Base-by-base conservation (phyloP, 2,329 filamentous ascomycete species). In the Alternaria hordeiaustralica region DNA sequence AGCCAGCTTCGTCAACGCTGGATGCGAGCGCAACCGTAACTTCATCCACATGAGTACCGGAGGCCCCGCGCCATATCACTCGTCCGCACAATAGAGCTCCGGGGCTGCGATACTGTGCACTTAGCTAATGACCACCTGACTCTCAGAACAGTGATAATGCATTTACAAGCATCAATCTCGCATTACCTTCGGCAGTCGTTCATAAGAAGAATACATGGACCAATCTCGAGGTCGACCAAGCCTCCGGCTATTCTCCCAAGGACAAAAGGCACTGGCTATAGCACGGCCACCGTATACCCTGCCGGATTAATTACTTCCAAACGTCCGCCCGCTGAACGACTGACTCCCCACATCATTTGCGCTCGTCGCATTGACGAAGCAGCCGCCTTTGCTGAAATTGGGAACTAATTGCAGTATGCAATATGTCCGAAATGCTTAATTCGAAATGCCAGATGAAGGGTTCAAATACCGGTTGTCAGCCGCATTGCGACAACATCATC, bases 221-320 rank as follows among this genome's bases (percentile, higher is more conserved):
- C 11, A 7, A 21, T 33, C 28, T n/a, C 49, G 4, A 7, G 5
- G 4, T 23, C 5, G 20, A 7, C 26, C 28, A 12, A 36, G 28
- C 49, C 28, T 15, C 49, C 28, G 49, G 49, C 28, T 51, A 36
- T 51, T 51, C 28, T 51, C 20, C 23, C 18, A n/a, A 51, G 49
- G 49, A 51, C 49, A 51, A 36, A 51, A 51, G 49, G 49, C 49
- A 51, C 28, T 51, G 28, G 49, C 18, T 36, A 51, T 51, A 51
- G 15, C 8, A 36, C 18, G 18, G 18, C 41, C 36, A 55, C 4
- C 11, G 23, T 62, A 56, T 54, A 63, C 63, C 64, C 64, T 51
- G 56, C 64, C 45, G 51, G 55, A 64, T 67, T 65, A 67, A 69
- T 69, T 61, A 60, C 26, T 50, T 50, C 50, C 49, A 65, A 67